Evolutionary conservation across 2,329 filamentous ascomycete species (phyloP).

Genomic region (Daldinia eschscholtzii): DNA sequence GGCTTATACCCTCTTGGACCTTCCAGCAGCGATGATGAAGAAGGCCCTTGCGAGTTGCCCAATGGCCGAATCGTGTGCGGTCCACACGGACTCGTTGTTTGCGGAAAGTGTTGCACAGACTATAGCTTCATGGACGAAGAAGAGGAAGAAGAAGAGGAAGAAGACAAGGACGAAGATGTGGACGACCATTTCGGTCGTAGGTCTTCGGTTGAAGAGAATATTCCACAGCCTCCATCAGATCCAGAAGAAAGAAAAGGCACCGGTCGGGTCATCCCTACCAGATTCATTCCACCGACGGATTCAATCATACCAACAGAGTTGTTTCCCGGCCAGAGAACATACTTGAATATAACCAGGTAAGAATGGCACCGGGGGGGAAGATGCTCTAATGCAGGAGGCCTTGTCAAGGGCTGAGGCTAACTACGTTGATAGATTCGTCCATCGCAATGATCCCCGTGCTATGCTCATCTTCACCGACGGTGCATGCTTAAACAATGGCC

Average conservation of each 20-base stretch:
- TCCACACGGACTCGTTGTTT: constrained; percentile 52
- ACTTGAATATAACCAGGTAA: constrained; percentile 41
- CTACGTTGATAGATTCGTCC: constrained; percentile 51
- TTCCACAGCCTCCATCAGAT: neutral
- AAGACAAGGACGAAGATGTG: neutral
- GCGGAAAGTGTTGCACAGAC: constrained; percentile 53
- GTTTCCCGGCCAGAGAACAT: constrained; percentile 42
- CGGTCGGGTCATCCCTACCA: constrained; percentile 52
- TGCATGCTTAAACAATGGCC: constrained; percentile 60
- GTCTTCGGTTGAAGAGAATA: neutral
- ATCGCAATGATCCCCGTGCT: constrained; percentile 48
- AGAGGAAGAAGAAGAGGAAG: constrained; percentile 23
- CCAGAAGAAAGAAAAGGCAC: constrained; percentile 47
- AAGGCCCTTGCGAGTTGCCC: constrained; percentile 53
- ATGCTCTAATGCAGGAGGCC: neutral
- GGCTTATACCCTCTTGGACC: constrained; percentile 45
- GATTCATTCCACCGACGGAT: constrained; percentile 49
- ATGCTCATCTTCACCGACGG: constrained; percentile 62
- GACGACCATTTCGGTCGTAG: neutral
- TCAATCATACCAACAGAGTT: constrained; percentile 46
- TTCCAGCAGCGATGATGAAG: constrained; percentile 53
- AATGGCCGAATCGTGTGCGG: constrained; percentile 55
- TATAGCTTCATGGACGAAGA: constrained; percentile 54
- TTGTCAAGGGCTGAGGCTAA: neutral
- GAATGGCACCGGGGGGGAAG: constrained; percentile 10